Evolutionary conservation across 2,329 filamentous ascomycete genomes (phyloP).

Genomic region (Colletotrichum acutatum): DNA sequence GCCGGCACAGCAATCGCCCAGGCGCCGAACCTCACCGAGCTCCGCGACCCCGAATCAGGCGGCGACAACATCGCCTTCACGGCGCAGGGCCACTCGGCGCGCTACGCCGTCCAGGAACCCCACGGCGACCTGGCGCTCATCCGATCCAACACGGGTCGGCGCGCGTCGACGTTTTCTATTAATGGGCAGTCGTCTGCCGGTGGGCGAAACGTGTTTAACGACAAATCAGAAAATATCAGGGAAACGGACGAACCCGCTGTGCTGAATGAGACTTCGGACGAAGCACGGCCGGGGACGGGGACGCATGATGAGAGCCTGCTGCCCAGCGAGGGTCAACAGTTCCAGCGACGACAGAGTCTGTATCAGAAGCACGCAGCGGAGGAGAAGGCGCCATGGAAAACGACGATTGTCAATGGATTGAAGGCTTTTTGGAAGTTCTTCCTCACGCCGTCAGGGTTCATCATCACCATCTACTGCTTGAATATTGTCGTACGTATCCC

Average conservation of each 20-base stretch:
- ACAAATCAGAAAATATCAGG: background rate
- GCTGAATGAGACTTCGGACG: background rate
- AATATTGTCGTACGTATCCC: conserved; percentile 42
- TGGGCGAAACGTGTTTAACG: background rate
- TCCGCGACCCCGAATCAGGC: conserved; percentile 41
- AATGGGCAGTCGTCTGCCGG: conserved; percentile 8
- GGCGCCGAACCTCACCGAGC: conserved; percentile 43
- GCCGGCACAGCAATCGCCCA: conserved; percentile 45
- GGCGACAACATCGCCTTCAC: conserved; percentile 43
- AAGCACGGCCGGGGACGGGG: background rate
- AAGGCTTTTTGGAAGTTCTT: conserved; percentile 45
- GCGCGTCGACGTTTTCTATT: conserved; percentile 29
- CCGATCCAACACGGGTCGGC: conserved; percentile 34
- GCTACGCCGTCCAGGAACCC: conserved; percentile 39
- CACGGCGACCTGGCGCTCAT: conserved; percentile 40
- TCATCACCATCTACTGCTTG: conserved; percentile 43
- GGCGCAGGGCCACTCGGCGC: conserved; percentile 43
- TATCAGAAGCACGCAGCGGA: conserved; percentile 38
- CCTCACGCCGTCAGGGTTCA: conserved; percentile 41
- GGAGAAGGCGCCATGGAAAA: conserved; percentile 40
- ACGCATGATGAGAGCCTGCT: background rate
- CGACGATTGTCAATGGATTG: conserved; percentile 40
- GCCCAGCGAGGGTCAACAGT: conserved; percentile 1
- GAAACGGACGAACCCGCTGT: background rate
- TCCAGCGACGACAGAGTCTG: conserved; percentile 37